phyloP scores from a whole-genome alignment of 2,329 filamentous ascomycete species.

The Phialocephala sp. region DNA sequence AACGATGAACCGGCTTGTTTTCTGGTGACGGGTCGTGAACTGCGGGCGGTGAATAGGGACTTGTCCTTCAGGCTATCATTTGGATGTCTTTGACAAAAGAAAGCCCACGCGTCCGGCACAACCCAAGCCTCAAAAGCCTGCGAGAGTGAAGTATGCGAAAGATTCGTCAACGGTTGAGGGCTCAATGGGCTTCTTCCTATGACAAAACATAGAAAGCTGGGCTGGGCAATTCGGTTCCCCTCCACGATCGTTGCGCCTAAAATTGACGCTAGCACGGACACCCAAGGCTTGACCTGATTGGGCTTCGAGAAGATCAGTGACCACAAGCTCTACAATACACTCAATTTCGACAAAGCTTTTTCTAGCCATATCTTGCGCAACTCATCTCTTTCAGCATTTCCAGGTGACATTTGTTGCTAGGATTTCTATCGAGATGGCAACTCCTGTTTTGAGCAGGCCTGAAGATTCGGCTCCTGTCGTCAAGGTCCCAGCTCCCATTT shows the following conservation, averaged over 20 bases:
- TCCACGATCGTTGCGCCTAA: conserved; percentile 18
- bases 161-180: conserved; percentile 17
- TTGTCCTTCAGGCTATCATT: conserved; percentile 21
- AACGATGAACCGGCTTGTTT: not conserved
- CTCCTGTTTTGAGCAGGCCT: not conserved
- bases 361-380: no score
- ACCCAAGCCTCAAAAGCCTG: conserved; percentile 15
- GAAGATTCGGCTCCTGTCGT: not conserved
- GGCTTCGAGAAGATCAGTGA: not conserved
- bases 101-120: conserved; percentile 31
- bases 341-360: no score
- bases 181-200: conserved; percentile 24
- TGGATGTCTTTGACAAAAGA: conserved; percentile 17
- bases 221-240: conserved; percentile 16
- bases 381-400: not conserved
- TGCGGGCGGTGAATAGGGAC: conserved; percentile 30
- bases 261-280: conserved; percentile 12
- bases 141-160: conserved; percentile 9
- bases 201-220: conserved; percentile 9
- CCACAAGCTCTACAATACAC: no score
- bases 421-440: not conserved
- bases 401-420: not conserved
- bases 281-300: conserved; percentile 3
- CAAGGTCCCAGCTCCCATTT: conserved; percentile 47
- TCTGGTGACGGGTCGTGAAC: conserved; percentile 1